Evolutionary conservation across 1,139 yeast species (phyloP).

Genomic region (Suhomyces chickasaworum): DNA sequence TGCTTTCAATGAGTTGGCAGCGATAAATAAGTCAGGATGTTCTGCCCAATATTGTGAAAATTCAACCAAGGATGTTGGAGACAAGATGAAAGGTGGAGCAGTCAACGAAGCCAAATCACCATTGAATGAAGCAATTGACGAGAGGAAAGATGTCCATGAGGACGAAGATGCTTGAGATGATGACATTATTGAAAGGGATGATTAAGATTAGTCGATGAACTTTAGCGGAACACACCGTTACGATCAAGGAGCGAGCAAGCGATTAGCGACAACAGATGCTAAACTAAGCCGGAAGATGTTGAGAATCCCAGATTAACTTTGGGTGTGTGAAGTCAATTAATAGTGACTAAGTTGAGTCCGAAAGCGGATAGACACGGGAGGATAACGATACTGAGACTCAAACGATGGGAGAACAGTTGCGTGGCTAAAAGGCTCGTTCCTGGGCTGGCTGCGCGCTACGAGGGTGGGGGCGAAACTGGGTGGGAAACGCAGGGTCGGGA

Average conservation of each 20-base stretch:
- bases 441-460: not conserved
- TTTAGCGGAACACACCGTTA: not conserved
- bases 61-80: constrained; percentile 86
- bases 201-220: not conserved
- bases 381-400: not conserved
- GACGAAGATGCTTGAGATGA: constrained; percentile 34
- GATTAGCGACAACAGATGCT: not conserved
- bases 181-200: constrained; percentile 1
- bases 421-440: constrained; percentile 1
- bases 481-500: not conserved
- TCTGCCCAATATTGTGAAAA: constrained; percentile 94
- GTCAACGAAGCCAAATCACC: constrained; percentile 93
- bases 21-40: constrained; percentile 79
- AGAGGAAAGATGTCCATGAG: constrained; percentile 84
- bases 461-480: constrained; percentile 1
- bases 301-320: not conserved
- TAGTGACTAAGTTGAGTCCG: not conserved
- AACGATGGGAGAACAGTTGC: not conserved
- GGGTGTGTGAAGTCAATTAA: not conserved
- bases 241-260: not conserved
- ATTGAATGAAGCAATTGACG: constrained; percentile 88
- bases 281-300: not conserved
- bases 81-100: constrained; percentile 97
- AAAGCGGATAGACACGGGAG: not conserved
- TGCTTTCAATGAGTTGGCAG: constrained; percentile 50